A percentile compares a stretch with the other conserved stretches of the same genome.
phyloP scores from a whole-genome alignment of 2,329 filamentous ascomycete genomes.

The Calonectria montana region DNA sequence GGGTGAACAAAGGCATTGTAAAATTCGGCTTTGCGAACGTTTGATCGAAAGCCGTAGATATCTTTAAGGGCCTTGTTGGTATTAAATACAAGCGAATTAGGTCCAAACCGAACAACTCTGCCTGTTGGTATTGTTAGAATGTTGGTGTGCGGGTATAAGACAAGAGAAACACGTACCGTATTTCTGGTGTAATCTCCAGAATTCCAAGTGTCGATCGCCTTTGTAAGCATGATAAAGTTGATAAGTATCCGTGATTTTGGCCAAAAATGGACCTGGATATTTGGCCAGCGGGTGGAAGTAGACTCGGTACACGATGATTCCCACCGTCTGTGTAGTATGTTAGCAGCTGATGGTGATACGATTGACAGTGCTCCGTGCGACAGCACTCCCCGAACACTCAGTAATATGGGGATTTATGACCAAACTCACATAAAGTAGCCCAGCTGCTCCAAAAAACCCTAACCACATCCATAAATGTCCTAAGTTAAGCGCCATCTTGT shows the following conservation, averaged over 20 bases:
- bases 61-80: conserved; percentile 74
- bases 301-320: conserved; percentile 65
- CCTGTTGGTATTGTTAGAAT: conserved; percentile 51
- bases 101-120: conserved; percentile 79
- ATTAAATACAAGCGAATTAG: conserved; percentile 83
- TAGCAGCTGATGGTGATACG: neutral
- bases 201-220: conserved; percentile 79
- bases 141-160: neutral
- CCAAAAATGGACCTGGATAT: conserved; percentile 73
- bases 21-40: conserved; percentile 76
- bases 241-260: conserved; percentile 72
- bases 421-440: conserved; percentile 55
- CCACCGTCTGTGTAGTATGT: conserved; percentile 46
- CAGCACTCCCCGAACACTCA: neutral
- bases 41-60: conserved; percentile 73
- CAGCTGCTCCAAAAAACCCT: conserved; percentile 49
- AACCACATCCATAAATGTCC: conserved; percentile 55
- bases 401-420: neutral
- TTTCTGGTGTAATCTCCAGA: conserved; percentile 75
- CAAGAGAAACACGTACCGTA: conserved; percentile 65
- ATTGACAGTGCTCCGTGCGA: neutral
- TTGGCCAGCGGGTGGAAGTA: conserved; percentile 74
- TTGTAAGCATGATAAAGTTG: conserved; percentile 80
- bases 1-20: conserved; percentile 80
- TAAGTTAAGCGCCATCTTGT: conserved; percentile 44